Evolutionary conservation across 2,329 filamentous ascomycete species (phyloP), one percentile per base, ranked within the genome.

Genomic region (Ophiostoma ulmi): DNA sequence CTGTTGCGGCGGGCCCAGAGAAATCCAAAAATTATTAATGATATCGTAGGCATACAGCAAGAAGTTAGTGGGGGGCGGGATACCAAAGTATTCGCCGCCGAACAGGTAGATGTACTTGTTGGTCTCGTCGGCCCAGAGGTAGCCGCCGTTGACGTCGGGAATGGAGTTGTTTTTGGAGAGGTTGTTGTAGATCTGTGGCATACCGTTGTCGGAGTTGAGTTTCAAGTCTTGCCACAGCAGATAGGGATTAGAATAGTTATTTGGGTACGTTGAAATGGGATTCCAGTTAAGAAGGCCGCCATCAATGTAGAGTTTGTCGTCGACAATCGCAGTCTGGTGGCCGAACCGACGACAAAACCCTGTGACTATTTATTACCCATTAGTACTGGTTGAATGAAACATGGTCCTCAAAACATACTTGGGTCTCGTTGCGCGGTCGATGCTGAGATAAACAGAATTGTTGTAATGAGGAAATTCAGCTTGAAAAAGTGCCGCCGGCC

Each of bases 51-150:
- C 80, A 78, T 85, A 87, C 38, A 90, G 81, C 31, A 78, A 78
- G 70, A 85, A 84, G 0, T 55, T 69, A 14, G 81, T 78, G 0
- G 86, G 84, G 1, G 72, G 71, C 36, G 80, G 76, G 38, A 79
- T 76, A 17, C 75, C 76, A 71, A 77, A 77, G 74, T 83, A 86
- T 73, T 89, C 85, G 65, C 88, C 88, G 13, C 88, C 88, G 75
- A 85, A 90, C 1, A 87, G 80, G 75, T 88, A 90, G 68, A 90
- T 83, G 63, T 83, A 81, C 76, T 89, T 88, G 78, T 90, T 90
- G 55, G 87, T 81, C 36, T 83, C 80, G 76, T 90, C 88, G 8
- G 83, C 80, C 87, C 87, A 90, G 14, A 90, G 78, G 3, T 83
- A 76, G 38, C 81, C 82, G 44, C 82, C 82, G 68, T 78, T 80